Evolutionary conservation across 306 rosid species (phyloP).

Genomic region (Glycine soja): DNA sequence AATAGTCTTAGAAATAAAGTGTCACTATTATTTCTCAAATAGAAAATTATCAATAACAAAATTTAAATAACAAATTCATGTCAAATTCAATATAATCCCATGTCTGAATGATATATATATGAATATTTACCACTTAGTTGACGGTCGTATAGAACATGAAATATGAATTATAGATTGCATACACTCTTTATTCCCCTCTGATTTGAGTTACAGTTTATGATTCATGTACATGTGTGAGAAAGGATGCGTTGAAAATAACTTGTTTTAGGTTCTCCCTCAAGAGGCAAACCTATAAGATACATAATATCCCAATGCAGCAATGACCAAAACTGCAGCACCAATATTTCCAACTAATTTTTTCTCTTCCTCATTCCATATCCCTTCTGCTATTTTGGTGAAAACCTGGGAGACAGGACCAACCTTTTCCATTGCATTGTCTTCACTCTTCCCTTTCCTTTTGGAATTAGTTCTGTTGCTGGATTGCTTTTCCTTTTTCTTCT

Average conservation of each 20-base stretch:
- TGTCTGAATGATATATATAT: neutral
- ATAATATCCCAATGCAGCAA: conserved; percentile 63
- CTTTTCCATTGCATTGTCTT: conserved; percentile 19
- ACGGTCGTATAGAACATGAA: neutral
- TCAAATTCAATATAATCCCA: too few species aligned
- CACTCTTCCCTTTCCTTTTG: neutral
- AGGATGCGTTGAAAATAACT: neutral
- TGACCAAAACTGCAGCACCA: conserved; percentile 62
- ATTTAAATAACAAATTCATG: neutral
- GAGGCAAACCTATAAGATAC: conserved; percentile 48
- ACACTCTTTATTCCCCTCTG: neutral
- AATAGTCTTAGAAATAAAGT: too few species aligned
- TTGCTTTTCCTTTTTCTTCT: conserved; percentile 34
- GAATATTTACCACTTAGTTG: too few species aligned
- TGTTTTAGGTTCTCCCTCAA: conserved; percentile 38
- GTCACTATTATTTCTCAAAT: too few species aligned
- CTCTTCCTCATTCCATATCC: conserved; percentile 53
- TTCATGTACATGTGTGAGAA: conserved; percentile 8
- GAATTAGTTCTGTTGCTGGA: neutral
- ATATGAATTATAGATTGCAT: neutral
- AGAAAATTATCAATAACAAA: neutral
- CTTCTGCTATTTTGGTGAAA: conserved; percentile 40
- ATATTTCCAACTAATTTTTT: conserved; percentile 50
- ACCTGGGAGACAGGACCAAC: conserved; percentile 41
- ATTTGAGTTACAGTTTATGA: conserved; percentile 6